Evolutionary conservation across 2,329 filamentous ascomycete species (phyloP).

Genomic region (Nemania diffusa): DNA sequence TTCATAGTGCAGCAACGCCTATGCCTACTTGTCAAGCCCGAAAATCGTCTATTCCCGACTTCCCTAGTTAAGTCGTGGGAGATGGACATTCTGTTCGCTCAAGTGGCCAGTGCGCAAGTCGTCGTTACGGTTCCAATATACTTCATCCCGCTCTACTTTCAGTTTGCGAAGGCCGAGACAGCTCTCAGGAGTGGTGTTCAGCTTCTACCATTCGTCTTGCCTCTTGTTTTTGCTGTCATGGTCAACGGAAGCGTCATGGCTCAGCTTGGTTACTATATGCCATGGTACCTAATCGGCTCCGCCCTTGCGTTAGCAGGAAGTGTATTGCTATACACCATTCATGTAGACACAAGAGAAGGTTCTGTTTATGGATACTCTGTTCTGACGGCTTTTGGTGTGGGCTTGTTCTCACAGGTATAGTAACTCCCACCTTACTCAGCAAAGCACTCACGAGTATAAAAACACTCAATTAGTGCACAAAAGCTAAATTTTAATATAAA

Average conservation of each 20-base stretch:
- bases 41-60: too few relatives aligned
- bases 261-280: slow-evolving; percentile 42
- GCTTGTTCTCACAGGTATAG: too few relatives aligned
- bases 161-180: slow-evolving; percentile 56
- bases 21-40: too few relatives aligned
- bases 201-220: slow-evolving; percentile 54
- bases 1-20: too few relatives aligned
- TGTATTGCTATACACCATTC: slow-evolving; percentile 23
- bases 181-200: slow-evolving; percentile 55
- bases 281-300: slow-evolving; percentile 20
- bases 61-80: too few relatives aligned
- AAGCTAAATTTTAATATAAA: too few relatives aligned
- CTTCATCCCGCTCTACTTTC: slow-evolving; percentile 64
- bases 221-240: slow-evolving; percentile 51
- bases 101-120: too few relatives aligned
- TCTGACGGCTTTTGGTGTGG: too few relatives aligned
- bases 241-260: slow-evolving; percentile 51
- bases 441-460: too few relatives aligned
- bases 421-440: too few relatives aligned
- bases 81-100: too few relatives aligned
- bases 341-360: slow-evolving; percentile 31
- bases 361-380: slow-evolving; percentile 49
- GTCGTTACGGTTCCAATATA: slow-evolving; percentile 56
- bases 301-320: slow-evolving; percentile 18
- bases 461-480: too few relatives aligned